phyloP scores from a whole-genome alignment of 306 rosid species.

The Rosa rugosa region DNA sequence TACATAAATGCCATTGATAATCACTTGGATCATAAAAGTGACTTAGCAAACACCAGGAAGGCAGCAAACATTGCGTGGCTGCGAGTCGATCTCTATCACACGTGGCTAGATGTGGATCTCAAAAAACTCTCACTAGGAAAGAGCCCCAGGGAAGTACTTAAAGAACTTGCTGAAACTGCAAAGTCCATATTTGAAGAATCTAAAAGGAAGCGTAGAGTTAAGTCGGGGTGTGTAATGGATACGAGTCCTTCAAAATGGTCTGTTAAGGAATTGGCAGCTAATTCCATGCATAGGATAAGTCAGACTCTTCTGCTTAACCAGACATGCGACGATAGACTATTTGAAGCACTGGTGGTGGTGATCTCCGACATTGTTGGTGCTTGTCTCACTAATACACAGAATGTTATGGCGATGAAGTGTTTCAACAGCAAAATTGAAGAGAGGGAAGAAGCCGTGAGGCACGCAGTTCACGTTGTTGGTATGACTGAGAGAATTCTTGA shows the following conservation, averaged over 20 bases:
- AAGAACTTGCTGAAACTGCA: conserved; percentile 53
- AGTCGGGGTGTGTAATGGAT: conserved; percentile 33
- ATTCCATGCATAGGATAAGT: conserved; percentile 76
- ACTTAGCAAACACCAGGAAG: conserved; percentile 36
- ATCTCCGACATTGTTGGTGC: conserved; percentile 74
- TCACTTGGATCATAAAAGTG: conserved; percentile 42
- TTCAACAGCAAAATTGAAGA: conserved; percentile 58
- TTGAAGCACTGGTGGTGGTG: conserved; percentile 38
- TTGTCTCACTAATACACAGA: conserved; percentile 61
- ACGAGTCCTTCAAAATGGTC: conserved; percentile 65
- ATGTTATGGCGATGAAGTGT: conserved; percentile 43
- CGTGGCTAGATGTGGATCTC: conserved; percentile 74
- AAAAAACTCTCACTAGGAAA: conserved; percentile 44
- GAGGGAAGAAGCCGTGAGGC: conserved; percentile 64
- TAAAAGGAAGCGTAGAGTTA: conserved; percentile 18
- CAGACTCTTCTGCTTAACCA: conserved; percentile 42
- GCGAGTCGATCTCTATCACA: conserved; percentile 64
- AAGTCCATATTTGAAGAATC: conserved; percentile 43
- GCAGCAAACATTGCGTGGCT: conserved; percentile 74
- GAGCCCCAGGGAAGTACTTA: conserved; percentile 45
- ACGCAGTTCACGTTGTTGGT: conserved; percentile 57
- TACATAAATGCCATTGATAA: conserved; percentile 51
- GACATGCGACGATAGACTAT: conserved; percentile 34
- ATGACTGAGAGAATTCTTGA: conserved; percentile 53
- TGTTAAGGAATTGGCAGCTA: conserved; percentile 47